Evolutionary conservation across 495 filamentous ascomycete species (phyloP), one percentile per base, ranked within the genome.

Genomic region (Penicillium subrubescens): DNA sequence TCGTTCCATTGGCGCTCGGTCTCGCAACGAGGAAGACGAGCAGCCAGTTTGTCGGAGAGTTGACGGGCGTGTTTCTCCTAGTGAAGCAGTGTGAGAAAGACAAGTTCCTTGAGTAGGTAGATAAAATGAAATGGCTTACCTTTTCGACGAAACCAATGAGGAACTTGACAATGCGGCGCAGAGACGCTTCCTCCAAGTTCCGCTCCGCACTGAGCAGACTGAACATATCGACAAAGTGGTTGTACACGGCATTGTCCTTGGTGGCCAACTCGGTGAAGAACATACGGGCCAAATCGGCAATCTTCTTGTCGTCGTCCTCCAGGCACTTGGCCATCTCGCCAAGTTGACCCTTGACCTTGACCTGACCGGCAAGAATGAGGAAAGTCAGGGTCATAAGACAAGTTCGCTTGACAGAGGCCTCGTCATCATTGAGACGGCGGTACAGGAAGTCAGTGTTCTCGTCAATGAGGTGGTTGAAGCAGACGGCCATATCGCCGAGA

Each of bases 211-310:
- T 93, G 52, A 99, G 76, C 70, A 98, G 71, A 68, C 90, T 93
- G 77, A 99, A 99, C 92, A 99, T 99, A 70, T 99, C 96, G 12
- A 98, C 92, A 73, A 98, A 99, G 76, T 99, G 94, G 70, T 99
- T 99, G 71, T 99, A 99, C 4, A 99, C 93, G 0, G 96, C 96
- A 73, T 99, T 98, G 74, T 99, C 96, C 78, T 99, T 99, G 54
- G 92, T 96, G 35, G 92, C 90, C 14, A 99, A 82, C 79, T 99
- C 95, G 0, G 92, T 93, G 75, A 99, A 99, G 86, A 99, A 99
- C 96, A 98, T 99, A 34, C 92, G 83, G 27, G 93, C 90, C 67
- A 99, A 82, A 71, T 99, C 95, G 3, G 92, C 90, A 63, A 97
- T 97, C 57, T 92, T 85, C 81, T 92, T 94, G 70, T 99, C 95